A percentile compares a stretch with the other conserved stretches of the same genome.
phyloP scores from a whole-genome alignment of 2,329 filamentous ascomycete species.

The Alternaria triticina region DNA sequence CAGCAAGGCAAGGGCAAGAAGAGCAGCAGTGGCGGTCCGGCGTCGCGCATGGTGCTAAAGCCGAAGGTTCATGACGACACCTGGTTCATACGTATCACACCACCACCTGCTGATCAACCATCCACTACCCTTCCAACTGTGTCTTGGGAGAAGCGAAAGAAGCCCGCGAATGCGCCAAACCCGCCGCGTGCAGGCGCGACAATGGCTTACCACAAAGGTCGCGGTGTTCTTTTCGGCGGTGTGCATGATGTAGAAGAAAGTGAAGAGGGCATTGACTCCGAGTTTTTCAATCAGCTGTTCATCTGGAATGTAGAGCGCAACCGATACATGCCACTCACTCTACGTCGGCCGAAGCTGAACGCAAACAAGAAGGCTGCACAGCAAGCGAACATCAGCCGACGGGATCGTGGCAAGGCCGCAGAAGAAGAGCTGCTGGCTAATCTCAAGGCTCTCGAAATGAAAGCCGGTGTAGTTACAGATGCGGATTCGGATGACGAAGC shows the following conservation, averaged over 20 bases:
- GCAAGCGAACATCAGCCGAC: constrained; percentile 45
- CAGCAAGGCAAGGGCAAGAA: constrained; percentile 51
- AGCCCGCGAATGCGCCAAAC: constrained; percentile 84
- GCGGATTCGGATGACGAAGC: constrained; percentile 45
- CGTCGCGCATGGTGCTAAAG: constrained; percentile 75
- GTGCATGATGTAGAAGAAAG: constrained; percentile 91
- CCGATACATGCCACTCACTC: constrained; percentile 82
- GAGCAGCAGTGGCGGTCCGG: constrained; percentile 62
- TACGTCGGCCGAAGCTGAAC: constrained; percentile 75
- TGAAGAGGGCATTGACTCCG: constrained; percentile 94
- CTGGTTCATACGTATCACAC: constrained; percentile 85
- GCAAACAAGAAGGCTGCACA: constrained; percentile 64
- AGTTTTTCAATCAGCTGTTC: constrained; percentile 92
- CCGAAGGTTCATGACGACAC: constrained; percentile 94
- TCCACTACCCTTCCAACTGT: constrained; percentile 72
- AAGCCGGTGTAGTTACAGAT: constrained; percentile 63
- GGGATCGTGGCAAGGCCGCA: constrained; percentile 83
- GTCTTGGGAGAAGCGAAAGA: constrained; percentile 92
- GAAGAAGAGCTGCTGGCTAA: constrained; percentile 90
- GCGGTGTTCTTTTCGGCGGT: constrained; percentile 91
- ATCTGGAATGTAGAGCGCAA: constrained; percentile 97
- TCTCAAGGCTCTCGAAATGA: constrained; percentile 82
- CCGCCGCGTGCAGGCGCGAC: constrained; percentile 86
- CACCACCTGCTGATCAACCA: constrained; percentile 71
- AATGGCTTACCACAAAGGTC: constrained; percentile 92